Evolutionary conservation across 192 early-diverging fungal species (phyloP).

Genomic region (Entrophospora sp.): DNA sequence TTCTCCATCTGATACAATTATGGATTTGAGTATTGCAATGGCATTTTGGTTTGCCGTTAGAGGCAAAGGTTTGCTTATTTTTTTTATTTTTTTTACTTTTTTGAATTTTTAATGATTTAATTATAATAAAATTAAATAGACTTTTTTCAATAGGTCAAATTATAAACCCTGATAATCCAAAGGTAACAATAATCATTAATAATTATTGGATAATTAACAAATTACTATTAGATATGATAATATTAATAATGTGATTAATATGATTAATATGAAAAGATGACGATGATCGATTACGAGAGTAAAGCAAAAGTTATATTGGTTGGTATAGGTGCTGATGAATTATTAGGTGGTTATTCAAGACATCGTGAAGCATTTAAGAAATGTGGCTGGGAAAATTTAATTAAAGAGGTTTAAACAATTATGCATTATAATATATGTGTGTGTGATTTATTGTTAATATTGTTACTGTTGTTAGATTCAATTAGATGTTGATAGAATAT

Average conservation of each 20-base stretch:
- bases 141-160: slow-evolving; percentile 9
- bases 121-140: no score
- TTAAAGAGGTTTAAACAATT: slow-evolving; percentile 41
- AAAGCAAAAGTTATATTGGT: slow-evolving; percentile 70
- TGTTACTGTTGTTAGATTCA: slow-evolving; percentile 48
- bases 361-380: slow-evolving; percentile 67
- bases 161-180: background rate
- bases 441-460: no score
- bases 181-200: background rate
- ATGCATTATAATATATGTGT: no score
- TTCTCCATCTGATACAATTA: slow-evolving; percentile 76
- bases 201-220: background rate
- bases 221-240: background rate
- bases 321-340: slow-evolving; percentile 92
- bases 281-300: slow-evolving; percentile 47
- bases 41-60: slow-evolving; percentile 94
- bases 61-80: slow-evolving; percentile 59
- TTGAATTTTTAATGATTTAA: no score
- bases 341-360: slow-evolving; percentile 85
- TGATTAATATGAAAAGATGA: no score
- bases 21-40: slow-evolving; percentile 97
- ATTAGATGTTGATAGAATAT: slow-evolving; percentile 77
- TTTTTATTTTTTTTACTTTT: no score
- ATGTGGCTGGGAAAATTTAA: slow-evolving; percentile 55
- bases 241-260: background rate